phyloP scores from a whole-genome alignment of 495 filamentous ascomycete species.

The Acidomyces sp. region DNA sequence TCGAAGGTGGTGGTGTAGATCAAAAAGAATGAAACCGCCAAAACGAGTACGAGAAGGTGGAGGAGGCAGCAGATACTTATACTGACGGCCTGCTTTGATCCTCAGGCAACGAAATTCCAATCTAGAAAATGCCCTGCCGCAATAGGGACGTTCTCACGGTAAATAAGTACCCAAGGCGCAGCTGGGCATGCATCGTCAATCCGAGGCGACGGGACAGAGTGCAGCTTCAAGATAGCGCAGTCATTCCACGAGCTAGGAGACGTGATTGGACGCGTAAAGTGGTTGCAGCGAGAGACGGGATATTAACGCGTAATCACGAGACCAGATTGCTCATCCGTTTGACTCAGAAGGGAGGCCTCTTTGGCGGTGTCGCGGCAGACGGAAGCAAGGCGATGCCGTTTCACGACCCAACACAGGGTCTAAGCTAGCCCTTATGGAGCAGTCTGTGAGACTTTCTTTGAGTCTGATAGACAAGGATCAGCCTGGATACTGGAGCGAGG shows the following conservation, averaged over 20 bases:
- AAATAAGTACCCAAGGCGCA: constrained; percentile 3
- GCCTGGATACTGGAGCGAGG: too few relatives aligned
- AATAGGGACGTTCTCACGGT: background rate
- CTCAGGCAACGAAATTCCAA: constrained; percentile 11
- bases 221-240: constrained; percentile 1
- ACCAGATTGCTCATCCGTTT: constrained; percentile 3
- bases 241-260: constrained; percentile 4
- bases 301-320: constrained; percentile 18
- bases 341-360: too few relatives aligned
- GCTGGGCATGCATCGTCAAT: background rate
- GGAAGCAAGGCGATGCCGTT: too few relatives aligned
- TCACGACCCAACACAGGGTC: too few relatives aligned
- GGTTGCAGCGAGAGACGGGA: constrained; percentile 9
- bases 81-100: background rate
- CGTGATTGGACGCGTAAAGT: constrained; percentile 22
- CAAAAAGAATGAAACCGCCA: background rate
- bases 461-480: too few relatives aligned
- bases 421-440: too few relatives aligned
- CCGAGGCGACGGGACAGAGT: constrained; percentile 2
- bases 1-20: background rate
- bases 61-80: constrained; percentile 3
- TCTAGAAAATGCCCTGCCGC: background rate
- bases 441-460: too few relatives aligned
- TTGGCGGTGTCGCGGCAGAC: too few relatives aligned
- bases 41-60: constrained; percentile 8